Percentiles rank a stretch among this genome's conserved stretches.
Conservation (phyloP, 1,284 basidiomycete species). For the Xanthoconium separans region DNA sequence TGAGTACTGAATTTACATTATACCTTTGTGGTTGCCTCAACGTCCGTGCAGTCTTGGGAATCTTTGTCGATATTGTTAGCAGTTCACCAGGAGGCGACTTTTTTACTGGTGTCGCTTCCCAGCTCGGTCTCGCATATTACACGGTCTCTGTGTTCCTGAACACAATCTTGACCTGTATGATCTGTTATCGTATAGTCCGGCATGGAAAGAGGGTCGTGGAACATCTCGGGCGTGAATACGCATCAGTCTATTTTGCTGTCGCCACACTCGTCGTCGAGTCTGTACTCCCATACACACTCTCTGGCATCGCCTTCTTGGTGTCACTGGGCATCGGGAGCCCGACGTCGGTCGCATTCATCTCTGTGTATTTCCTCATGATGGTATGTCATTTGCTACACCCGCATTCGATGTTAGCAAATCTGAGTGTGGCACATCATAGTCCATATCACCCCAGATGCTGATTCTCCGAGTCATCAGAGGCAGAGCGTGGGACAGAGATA, state of each 20-base stretch:
- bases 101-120: slow-evolving; percentile 10
- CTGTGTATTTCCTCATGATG: slow-evolving; percentile 24
- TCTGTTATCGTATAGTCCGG: slow-evolving; percentile 25
- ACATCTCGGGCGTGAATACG: slow-evolving; percentile 16
- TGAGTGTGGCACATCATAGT: slow-evolving; percentile 7
- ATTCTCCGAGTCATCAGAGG: slow-evolving; percentile 19
- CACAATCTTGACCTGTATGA: slow-evolving; percentile 20
- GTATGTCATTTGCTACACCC: slow-evolving; percentile 7
- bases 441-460: slow-evolving; percentile 29
- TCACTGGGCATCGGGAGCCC: slow-evolving; percentile 18
- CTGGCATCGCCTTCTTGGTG: slow-evolving; percentile 27
- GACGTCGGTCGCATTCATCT: slow-evolving; percentile 9
- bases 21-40: background rate
- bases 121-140: slow-evolving; percentile 24
- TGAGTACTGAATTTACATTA: slow-evolving; percentile 1
- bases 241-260: slow-evolving; percentile 17
- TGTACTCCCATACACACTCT: slow-evolving; percentile 27
- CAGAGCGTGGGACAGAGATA: background rate
- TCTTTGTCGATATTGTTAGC: slow-evolving; percentile 4
- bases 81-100: slow-evolving; percentile 19
- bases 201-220: slow-evolving; percentile 11
- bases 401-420: background rate
- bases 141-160: slow-evolving; percentile 21
- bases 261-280: slow-evolving; percentile 28
- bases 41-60: slow-evolving; percentile 18